A percentile compares a stretch with the other conserved stretches of the same genome.
phyloP scores from a whole-genome alignment of 2,329 filamentous ascomycete species.

The Aureobasidium sp. region DNA sequence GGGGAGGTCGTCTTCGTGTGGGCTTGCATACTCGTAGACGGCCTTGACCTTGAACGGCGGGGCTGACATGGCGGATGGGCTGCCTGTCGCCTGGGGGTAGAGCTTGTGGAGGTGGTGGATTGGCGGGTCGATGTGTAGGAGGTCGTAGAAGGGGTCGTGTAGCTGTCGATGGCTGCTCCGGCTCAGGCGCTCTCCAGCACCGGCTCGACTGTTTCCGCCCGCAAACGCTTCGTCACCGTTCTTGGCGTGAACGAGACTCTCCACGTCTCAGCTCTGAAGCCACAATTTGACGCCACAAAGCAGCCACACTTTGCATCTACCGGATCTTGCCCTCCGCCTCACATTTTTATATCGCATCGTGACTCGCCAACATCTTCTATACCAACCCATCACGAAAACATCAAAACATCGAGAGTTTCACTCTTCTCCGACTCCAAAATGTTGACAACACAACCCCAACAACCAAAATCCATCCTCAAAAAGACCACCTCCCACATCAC shows the following conservation, averaged over 20 bases:
- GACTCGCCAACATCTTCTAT: background rate
- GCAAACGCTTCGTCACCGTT: background rate
- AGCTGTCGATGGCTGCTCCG: background rate
- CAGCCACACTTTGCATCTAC: background rate
- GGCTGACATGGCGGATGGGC: conserved; percentile 46
- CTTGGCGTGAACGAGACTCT: background rate
- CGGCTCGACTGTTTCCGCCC: background rate
- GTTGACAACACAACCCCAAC: conserved; percentile 20
- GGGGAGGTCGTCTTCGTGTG: conserved; percentile 88
- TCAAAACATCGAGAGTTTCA: background rate
- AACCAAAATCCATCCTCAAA: conserved; percentile 39
- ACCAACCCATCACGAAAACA: background rate
- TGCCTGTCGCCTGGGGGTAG: background rate
- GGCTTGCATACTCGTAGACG: conserved; percentile 86
- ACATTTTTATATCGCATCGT: background rate
- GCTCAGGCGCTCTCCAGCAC: background rate
- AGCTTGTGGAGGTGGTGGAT: background rate
- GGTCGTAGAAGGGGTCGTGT: background rate
- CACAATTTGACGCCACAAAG: background rate
- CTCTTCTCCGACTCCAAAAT: background rate
- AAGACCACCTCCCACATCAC: conserved; percentile 21
- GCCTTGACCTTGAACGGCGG: conserved; percentile 89
- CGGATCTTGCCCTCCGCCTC: background rate
- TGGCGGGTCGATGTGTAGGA: background rate
- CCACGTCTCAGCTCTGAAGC: background rate